Base-by-base conservation (phyloP, 345 rosid species). In the Hibiscus mutabilis region DNA sequence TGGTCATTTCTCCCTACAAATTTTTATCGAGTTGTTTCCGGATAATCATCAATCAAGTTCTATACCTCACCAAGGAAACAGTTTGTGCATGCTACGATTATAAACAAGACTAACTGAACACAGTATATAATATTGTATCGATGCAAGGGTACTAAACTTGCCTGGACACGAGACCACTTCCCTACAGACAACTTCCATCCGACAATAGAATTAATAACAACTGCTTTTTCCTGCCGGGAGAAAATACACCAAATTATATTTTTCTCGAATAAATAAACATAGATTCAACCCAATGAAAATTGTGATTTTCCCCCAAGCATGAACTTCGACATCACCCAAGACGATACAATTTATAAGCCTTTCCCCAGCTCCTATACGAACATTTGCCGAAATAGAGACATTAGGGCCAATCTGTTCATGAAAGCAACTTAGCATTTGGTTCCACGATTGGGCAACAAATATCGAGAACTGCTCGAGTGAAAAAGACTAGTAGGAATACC, bases 311-410 rank as follows among this genome's bases (percentile, higher is more conserved):
- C 35, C 35, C 6, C 35, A 31, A 31, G 6, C 35, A 3, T 21
- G 79, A 74, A 89, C 77, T 73, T 89, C 89, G 49, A 88, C 96
- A 74, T 84, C 86, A 60, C 89, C 97, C 76, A 86, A 80, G 79
- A 91, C 82, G 62, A 91, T 92, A 82, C 97, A 89, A 81, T 71
- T 82, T 44, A 83, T 83, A 51, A 87, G 92, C 82, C 89, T 84
- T 35, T 77, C 92, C 9, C 92, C 92, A 42, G 89, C 82, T 72
- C 88, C 92, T 56, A 87, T 62, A 66, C 86, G 88, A 62, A 84
- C 92, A 75, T 87, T 87, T 65, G 92, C 89, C 0, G 88, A 85
- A 68, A 87, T 72, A 40, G 92, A 87, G 62, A 85, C 91, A 75
- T 79, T 82, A 65, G 88, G 88, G 74, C 91, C 91, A 55, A 85